Base-by-base conservation (phyloP, 1,139 yeast genomes). In the Suhomyces maxii region DNA sequence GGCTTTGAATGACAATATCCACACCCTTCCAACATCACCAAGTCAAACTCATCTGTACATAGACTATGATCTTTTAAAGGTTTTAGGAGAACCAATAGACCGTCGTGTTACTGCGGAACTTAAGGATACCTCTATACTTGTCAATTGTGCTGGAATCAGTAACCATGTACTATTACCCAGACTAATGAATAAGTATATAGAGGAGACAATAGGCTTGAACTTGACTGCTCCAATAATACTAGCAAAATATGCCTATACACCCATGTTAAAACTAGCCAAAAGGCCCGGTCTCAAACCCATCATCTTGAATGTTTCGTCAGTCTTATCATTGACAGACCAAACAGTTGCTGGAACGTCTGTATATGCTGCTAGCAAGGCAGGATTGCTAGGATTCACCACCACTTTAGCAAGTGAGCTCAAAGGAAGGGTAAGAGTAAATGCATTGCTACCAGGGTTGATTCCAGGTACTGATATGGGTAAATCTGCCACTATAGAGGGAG, bases 131-230 rank as follows among this genome's bases (percentile, higher is more conserved):
- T 73, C 79, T 33, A 76, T 83, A 1, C 65, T 89, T 31, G 75
- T 90, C 31, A 89, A 90, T 58, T 83, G 93, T 64, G 97, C 97
- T 0, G 98, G 98, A 0, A 58, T 85, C 3, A 74, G 95, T 1
- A 93, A 86, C 56, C 72, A 78, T 35, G 67, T 78, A 0, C 65
- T 90, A 14, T 65, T 88, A 8, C 58, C 79, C 11, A 61, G 73
- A 28, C 77, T 84, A 3, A 51, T 75, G 1, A 59, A 65, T 0
- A 61, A 67, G 0, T 72, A 72, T 11, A 79, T 89, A 9, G 59
- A 65, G 2, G 53, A 67, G 2, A 71, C 90, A 7, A 63, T 89
- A 35, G 73, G 74, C 36, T 69, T 83, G 26, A 91, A 93, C 59
- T 71, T 91, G 37, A 60, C 78, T 0, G 83, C 87, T 0, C 84